Conservation (phyloP, 2,329 filamentous ascomycete genomes). For the Trichoderma simmonsii region DNA sequence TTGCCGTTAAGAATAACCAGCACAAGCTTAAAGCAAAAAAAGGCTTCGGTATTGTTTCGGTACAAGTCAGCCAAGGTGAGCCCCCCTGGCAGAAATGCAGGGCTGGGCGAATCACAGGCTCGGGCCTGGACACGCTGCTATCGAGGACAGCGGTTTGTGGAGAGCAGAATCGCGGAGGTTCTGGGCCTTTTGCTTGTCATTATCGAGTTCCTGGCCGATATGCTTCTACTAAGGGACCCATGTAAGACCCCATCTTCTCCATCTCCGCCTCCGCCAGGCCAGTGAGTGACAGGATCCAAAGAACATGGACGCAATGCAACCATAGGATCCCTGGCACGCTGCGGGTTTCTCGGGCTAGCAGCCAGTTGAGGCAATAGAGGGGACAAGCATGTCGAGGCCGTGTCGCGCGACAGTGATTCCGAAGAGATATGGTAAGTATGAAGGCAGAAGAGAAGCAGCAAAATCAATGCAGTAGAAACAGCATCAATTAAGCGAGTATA, state of each 20-base stretch:
- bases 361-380: not conserved
- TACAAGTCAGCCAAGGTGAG: not conserved
- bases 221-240: not conserved
- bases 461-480: not conserved
- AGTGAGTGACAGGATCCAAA: not conserved
- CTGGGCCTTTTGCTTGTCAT: not conserved
- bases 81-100: not conserved
- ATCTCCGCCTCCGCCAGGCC: not conserved
- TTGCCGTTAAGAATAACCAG: conserved; percentile 1
- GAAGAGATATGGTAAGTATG: not conserved
- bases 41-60: not conserved
- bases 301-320: not conserved
- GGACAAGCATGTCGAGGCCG: not conserved
- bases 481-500: not conserved
- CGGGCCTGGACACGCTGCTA: conserved; percentile 4
- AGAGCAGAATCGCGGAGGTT: not conserved
- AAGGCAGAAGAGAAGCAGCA: not conserved
- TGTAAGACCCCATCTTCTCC: not conserved
- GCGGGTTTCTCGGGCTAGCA: not conserved
- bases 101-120: conserved; percentile 13
- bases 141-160: not conserved
- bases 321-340: not conserved
- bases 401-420: not conserved
- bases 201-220: not conserved
- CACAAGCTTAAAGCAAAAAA: not conserved